phyloP scores from a whole-genome alignment of 2,329 filamentous ascomycete genomes.

The Penicillium sp. region DNA sequence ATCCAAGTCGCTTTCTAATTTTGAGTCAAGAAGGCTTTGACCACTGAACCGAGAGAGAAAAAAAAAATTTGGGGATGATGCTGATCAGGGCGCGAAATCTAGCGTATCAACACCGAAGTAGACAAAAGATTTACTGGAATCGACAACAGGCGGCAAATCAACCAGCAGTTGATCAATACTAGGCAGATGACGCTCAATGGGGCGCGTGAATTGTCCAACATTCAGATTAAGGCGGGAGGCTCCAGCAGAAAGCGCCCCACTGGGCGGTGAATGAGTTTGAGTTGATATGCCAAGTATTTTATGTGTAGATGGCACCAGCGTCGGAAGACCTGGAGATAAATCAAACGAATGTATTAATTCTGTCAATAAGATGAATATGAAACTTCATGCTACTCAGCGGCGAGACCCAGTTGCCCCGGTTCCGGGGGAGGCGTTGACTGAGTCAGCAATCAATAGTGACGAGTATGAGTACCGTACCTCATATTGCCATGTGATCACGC shows the following conservation, averaged over 20 bases:
- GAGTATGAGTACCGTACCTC: neutral
- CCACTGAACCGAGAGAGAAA: neutral
- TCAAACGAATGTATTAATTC: neutral
- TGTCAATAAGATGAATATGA: neutral
- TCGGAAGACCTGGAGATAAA: neutral
- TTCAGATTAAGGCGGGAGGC: slow-evolving; percentile 10
- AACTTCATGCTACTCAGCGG: neutral
- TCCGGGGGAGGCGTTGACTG: neutral
- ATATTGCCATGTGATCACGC: neutral
- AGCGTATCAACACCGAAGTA: neutral
- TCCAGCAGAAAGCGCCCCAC: slow-evolving; percentile 4
- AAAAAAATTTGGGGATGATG: neutral
- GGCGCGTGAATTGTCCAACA: slow-evolving; percentile 16
- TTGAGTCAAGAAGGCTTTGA: slow-evolving; percentile 15
- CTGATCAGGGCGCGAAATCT: neutral
- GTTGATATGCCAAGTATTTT: neutral
- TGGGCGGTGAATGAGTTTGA: slow-evolving; percentile 4
- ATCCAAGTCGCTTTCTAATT: slow-evolving; percentile 16
- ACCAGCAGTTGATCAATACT: slow-evolving; percentile 9
- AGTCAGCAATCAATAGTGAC: slow-evolving; percentile 1
- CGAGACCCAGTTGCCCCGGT: neutral
- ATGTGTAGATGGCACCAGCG: too few species aligned
- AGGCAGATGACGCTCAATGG: slow-evolving; percentile 17
- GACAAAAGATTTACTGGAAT: neutral
- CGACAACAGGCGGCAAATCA: slow-evolving; percentile 1